phyloP scores from a whole-genome alignment of 495 filamentous ascomycete species.

The Aspergillus egyptiacus region DNA sequence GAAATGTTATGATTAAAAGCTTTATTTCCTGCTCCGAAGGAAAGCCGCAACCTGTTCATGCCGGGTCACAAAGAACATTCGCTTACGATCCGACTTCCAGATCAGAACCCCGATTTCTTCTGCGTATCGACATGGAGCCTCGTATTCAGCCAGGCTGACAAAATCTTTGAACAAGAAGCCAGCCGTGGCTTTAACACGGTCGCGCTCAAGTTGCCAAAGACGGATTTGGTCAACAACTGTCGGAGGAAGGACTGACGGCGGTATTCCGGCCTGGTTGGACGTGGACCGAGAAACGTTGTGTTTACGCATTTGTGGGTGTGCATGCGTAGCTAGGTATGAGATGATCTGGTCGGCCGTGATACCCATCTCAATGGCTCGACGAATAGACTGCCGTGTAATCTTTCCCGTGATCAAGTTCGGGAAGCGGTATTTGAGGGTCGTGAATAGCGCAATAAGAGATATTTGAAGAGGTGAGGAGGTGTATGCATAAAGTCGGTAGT shows the following conservation, averaged over 20 bases:
- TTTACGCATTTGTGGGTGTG: slow-evolving; percentile 85
- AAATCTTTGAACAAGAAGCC: slow-evolving; percentile 93
- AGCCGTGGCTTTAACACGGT: slow-evolving; percentile 73
- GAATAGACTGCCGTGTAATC: slow-evolving; percentile 79
- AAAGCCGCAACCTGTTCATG: slow-evolving; percentile 79
- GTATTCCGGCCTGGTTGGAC: slow-evolving; percentile 30
- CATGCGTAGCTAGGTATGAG: slow-evolving; percentile 77
- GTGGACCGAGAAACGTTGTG: slow-evolving; percentile 45
- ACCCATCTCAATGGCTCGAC: slow-evolving; percentile 76
- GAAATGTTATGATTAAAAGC: neutral
- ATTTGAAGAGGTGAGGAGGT: slow-evolving; percentile 89
- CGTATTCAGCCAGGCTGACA: slow-evolving; percentile 66
- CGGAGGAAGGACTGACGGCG: slow-evolving; percentile 67
- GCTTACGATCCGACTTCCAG: slow-evolving; percentile 74
- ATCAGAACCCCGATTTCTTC: slow-evolving; percentile 87
- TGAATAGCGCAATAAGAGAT: slow-evolving; percentile 86
- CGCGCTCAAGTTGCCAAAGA: slow-evolving; percentile 95
- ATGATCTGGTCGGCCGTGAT: slow-evolving; percentile 96
- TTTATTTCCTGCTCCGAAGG: slow-evolving; percentile 54
- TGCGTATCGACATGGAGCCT: slow-evolving; percentile 67
- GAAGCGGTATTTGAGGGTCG: slow-evolving; percentile 76
- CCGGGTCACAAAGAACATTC: slow-evolving; percentile 81
- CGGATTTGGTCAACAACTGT: slow-evolving; percentile 97
- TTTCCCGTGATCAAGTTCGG: slow-evolving; percentile 87
- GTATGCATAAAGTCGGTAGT: slow-evolving; percentile 96